These are phyloP conservation scores for Claviceps sp. DNA, from an alignment of 2,329 filamentous ascomycete genomes.

Conservation along the genomic window DNA sequence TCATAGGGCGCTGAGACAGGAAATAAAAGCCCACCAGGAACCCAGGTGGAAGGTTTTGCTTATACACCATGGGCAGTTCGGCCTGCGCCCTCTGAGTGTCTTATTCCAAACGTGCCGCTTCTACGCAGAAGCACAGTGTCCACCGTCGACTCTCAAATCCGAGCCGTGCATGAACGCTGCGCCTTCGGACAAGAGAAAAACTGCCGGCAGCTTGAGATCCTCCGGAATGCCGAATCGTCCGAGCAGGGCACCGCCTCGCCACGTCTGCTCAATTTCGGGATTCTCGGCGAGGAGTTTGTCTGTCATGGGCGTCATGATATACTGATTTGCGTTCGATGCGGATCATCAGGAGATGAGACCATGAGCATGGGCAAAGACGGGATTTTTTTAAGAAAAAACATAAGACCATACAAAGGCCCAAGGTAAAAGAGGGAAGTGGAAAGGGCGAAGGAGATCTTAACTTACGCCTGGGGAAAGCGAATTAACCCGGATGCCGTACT, in stretches of 20 bases:
- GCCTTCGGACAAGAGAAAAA: conserved; percentile 61
- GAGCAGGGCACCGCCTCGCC: conserved; percentile 81
- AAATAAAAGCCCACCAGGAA: too few species aligned
- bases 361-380: neutral
- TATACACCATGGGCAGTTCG: too few species aligned
- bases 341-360: neutral
- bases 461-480: conserved; percentile 47
- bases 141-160: conserved; percentile 58
- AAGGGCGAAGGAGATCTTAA: neutral
- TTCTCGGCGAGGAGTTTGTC: conserved; percentile 62
- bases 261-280: conserved; percentile 53
- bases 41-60: too few species aligned
- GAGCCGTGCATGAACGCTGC: conserved; percentile 64
- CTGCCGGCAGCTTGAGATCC: conserved; percentile 58
- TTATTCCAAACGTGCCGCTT: neutral
- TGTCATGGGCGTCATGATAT: conserved; percentile 76
- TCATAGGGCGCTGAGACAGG: too few species aligned
- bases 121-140: conserved; percentile 30
- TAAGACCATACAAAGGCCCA: neutral
- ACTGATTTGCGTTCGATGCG: conserved; percentile 21
- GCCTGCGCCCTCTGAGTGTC: too few species aligned
- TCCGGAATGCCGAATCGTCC: conserved; percentile 51
- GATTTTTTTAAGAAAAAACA: neutral
- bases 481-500: conserved; percentile 50
- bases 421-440: too few species aligned